Evolutionary conservation across 2,329 filamentous ascomycete genomes (phyloP).

Genomic region (Emericellopsis atlantica): DNA sequence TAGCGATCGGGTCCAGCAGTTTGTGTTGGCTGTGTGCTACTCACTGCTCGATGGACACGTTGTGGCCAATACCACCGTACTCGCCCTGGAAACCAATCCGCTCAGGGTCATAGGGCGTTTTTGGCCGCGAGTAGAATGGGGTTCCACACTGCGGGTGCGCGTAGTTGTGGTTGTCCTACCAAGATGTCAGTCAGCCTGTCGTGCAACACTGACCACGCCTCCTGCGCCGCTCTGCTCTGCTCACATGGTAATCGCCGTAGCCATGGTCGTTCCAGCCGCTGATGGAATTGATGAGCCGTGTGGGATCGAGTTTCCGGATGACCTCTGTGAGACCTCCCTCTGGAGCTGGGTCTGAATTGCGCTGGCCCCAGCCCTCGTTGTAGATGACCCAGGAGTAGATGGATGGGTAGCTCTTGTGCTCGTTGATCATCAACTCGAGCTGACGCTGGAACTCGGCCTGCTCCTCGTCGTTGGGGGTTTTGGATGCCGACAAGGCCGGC

Average conservation of each 20-base stretch:
- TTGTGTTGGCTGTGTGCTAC: constrained; percentile 8
- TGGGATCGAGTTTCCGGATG: constrained; percentile 46
- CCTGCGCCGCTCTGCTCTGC: background rate
- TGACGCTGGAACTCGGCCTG: constrained; percentile 55
- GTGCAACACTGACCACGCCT: background rate
- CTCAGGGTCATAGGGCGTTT: constrained; percentile 39
- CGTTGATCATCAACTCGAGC: constrained; percentile 45
- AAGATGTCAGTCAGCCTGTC: background rate
- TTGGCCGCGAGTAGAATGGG: constrained; percentile 49
- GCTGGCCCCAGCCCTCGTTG: constrained; percentile 61
- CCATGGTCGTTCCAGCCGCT: constrained; percentile 59
- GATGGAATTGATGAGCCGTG: constrained; percentile 48
- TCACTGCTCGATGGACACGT: constrained; percentile 48
- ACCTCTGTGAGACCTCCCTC: constrained; percentile 43
- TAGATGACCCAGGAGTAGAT: constrained; percentile 60
- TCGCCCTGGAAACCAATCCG: constrained; percentile 60
- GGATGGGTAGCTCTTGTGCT: constrained; percentile 51
- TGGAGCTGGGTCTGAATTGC: constrained; percentile 31
- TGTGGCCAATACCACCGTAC: constrained; percentile 57
- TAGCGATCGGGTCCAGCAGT: background rate
- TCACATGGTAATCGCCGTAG: constrained; percentile 41
- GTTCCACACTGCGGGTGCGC: constrained; percentile 59
- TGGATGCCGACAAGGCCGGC: constrained; percentile 39
- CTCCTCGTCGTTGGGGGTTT: constrained; percentile 28
- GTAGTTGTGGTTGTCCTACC: constrained; percentile 58